Conservation (phyloP, 805 yeast species). For the Metschnikowia lochheadii region DNA sequence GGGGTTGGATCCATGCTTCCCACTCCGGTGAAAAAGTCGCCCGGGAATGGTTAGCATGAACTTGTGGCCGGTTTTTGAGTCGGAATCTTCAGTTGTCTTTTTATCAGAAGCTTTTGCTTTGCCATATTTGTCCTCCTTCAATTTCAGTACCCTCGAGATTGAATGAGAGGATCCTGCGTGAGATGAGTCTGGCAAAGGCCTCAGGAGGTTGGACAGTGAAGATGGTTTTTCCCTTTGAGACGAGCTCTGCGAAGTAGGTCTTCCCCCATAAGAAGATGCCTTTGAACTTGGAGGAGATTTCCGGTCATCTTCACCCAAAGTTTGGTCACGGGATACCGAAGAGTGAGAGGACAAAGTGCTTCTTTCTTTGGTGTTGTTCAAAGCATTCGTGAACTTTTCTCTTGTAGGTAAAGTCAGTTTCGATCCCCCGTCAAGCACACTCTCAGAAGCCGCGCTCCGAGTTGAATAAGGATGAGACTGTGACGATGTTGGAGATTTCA, state of each 20-base stretch:
- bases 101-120: background rate
- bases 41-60: conserved; percentile 15
- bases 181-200: background rate
- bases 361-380: background rate
- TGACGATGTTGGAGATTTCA: background rate
- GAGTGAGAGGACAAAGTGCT: background rate
- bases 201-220: background rate
- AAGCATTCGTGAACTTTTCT: background rate
- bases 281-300: background rate
- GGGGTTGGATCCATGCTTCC: background rate
- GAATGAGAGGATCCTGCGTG: background rate
- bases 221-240: background rate
- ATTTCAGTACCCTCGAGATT: background rate
- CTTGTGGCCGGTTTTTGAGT: conserved; percentile 4
- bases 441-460: background rate
- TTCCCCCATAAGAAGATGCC: background rate
- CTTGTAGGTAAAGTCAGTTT: background rate
- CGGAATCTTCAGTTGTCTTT: background rate
- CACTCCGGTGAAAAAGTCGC: conserved; percentile 13
- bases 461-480: background rate
- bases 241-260: background rate
- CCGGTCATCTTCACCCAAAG: background rate
- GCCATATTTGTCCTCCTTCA: background rate
- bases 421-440: background rate
- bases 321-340: background rate